Evolutionary conservation across 257 asterid species (phyloP).

Genomic region (Scutellaria baicalensis): DNA sequence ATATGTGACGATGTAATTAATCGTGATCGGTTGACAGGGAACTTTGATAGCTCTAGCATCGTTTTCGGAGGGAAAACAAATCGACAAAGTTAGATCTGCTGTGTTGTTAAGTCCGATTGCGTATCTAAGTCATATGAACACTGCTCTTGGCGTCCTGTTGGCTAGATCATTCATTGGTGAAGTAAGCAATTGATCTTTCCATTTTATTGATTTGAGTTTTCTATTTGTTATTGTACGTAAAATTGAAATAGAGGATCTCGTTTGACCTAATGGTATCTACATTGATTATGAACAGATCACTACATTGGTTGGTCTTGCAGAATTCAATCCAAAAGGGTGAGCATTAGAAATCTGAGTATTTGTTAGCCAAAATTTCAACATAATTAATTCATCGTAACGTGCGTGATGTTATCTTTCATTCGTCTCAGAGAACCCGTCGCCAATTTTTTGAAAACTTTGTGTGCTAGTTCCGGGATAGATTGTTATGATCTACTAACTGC

Average conservation of each 20-base stretch:
- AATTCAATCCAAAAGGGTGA: constrained; percentile 69
- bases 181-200: constrained; percentile 25
- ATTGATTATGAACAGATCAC: constrained; percentile 39
- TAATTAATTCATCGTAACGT: too few species aligned
- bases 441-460: constrained; percentile 34
- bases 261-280: background rate
- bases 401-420: too few species aligned
- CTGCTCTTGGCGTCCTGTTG: constrained; percentile 47
- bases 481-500: constrained; percentile 60
- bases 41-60: constrained; percentile 77
- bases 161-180: constrained; percentile 73
- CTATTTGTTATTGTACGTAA: too few species aligned
- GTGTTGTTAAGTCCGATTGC: constrained; percentile 77
- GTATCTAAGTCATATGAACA: constrained; percentile 71
- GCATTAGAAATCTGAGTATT: background rate
- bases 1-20: background rate
- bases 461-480: constrained; percentile 40
- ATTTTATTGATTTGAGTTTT: background rate
- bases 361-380: background rate
- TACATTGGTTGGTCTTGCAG: constrained; percentile 60
- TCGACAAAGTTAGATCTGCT: constrained; percentile 77
- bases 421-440: constrained; percentile 31
- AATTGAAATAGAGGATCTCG: too few species aligned
- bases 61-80: constrained; percentile 57
- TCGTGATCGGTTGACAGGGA: constrained; percentile 38